Base-by-base conservation (phyloP, 2,329 filamentous ascomycete genomes). In the Aspergillus tubingensis region DNA sequence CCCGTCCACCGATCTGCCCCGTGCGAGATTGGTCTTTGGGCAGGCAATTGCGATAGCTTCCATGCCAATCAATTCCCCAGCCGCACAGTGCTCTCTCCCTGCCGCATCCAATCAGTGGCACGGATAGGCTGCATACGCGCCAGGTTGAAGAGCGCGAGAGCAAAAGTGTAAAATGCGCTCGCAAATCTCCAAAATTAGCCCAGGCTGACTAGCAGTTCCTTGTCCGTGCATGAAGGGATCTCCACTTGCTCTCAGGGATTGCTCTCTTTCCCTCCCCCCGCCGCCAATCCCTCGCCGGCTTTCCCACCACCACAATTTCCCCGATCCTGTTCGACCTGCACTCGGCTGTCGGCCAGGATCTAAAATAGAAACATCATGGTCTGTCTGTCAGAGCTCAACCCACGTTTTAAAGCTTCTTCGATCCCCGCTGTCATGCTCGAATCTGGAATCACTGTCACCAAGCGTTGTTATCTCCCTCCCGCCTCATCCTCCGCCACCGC, bases 181-280 rank as follows among this genome's bases (percentile, higher is more conserved):
- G 23, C 54, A 61, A 67, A 68, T 61, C 53, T 67, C 66, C 66
- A 68, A 67, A 68, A 68, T 68, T 68, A 67, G 65, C 62, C 59
- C 43, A 19, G 36, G 38, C 11, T 57, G 49, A 52, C 59, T 60
- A 55, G 57, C 62, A 30, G 63, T 64, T 64, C 61, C 65, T 57
- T 57, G 53, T 53, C 59, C 52, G 58, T 61, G 62, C 65, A 61
- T 55, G 63, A 51, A 44, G 8, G 41, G 19, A 36, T 36, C 32
- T 11, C 32, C 32, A 36, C 32, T 36, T 36, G 5, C 32, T 36
- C 32, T 13, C 59, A 47, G 58, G 58, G 64, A 62, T 65, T 51
- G 58, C 60, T 58, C 60, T 58, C 60, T 54, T 48, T 52, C 49
- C 53, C 43, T 54, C 62, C 60, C 54, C 52, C 61, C 62, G 54